Evolutionary conservation across 208 protist genomes (phyloP), one percentile per base, ranked within the genome.

Genomic region (Wallacemonas rigidus): DNA sequence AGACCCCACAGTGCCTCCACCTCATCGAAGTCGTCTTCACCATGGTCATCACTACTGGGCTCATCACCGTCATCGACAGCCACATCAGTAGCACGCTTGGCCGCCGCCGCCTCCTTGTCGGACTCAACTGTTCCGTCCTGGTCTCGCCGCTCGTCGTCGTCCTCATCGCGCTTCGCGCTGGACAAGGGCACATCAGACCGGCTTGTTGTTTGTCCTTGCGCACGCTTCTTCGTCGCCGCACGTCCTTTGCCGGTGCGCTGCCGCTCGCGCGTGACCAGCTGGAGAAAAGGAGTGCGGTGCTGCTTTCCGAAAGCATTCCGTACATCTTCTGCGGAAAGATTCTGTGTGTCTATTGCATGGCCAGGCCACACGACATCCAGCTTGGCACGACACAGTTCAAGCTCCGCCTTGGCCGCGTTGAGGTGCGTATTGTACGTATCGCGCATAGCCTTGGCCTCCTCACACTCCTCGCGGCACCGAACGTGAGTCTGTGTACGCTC

Each of bases 281-380:
- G 69, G 45, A 81, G 75, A 44, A 71, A 60, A 9, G 77, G 69
- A 12, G 76, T 57, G 26, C 71, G 47, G 54, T 79, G 68, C 38
- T 81, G 76, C 38, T 75, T 39, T 41, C 83, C 79, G 51, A 94
- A 94, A 3, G 83, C 84, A 35, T 77, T 60, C 26, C 87, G 82
- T 2, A 97, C 77, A 26, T 94, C 84, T 40, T 87, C 87, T 9
- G 83, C 78, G 7, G 78, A 81, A n/a, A 96, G 72, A 41, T 71
- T 83, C 44, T 72, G 61, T 36, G 89, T 91, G 76, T 97, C 92
- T 35, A 48, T 69, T 8, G 54, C 73, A 70, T 97, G 92, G 39
- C 71, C 86, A 11, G 92, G 92, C 90, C 92, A 97, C 55, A 94
- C 90, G 51, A 94, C 75, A 35, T 91, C 76, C 41, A 97, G 84